These are phyloP conservation scores for Emmonsia crescens DNA, from an alignment of 2,329 filamentous ascomycete genomes.

Conservation along the genomic window DNA sequence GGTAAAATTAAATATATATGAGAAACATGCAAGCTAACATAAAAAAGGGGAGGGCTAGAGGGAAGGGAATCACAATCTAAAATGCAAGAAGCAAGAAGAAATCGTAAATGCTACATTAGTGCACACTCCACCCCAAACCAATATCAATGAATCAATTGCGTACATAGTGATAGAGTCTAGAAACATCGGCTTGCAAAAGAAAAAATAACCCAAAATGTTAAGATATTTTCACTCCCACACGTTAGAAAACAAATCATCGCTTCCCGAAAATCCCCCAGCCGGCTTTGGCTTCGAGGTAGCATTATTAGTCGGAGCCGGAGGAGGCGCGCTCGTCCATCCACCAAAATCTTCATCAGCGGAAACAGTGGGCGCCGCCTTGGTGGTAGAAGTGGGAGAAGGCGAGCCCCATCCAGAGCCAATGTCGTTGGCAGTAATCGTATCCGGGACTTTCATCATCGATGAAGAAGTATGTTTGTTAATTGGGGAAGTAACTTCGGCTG, in stretches of 20 bases:
- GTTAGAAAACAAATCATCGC: conserved; percentile 86
- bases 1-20: neutral
- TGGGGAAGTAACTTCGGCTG: conserved; percentile 46
- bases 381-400: conserved; percentile 26
- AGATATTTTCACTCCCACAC: conserved; percentile 64
- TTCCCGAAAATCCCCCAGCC: conserved; percentile 46
- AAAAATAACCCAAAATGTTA: neutral
- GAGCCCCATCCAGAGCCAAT: conserved; percentile 56
- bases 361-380: conserved; percentile 50
- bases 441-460: conserved; percentile 31
- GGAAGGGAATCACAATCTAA: neutral
- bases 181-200: neutral
- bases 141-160: neutral
- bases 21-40: neutral
- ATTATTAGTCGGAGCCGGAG: conserved; percentile 42
- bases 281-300: conserved; percentile 24
- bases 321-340: conserved; percentile 69
- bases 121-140: neutral
- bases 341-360: conserved; percentile 91
- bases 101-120: neutral
- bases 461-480: conserved; percentile 31
- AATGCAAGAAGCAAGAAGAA: neutral
- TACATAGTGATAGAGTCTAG: neutral
- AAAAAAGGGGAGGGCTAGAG: neutral
- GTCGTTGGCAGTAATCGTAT: conserved; percentile 46